These are phyloP conservation scores for Trapa incisa DNA, from an alignment of 345 rosid species.

Conservation along the genomic window DNA sequence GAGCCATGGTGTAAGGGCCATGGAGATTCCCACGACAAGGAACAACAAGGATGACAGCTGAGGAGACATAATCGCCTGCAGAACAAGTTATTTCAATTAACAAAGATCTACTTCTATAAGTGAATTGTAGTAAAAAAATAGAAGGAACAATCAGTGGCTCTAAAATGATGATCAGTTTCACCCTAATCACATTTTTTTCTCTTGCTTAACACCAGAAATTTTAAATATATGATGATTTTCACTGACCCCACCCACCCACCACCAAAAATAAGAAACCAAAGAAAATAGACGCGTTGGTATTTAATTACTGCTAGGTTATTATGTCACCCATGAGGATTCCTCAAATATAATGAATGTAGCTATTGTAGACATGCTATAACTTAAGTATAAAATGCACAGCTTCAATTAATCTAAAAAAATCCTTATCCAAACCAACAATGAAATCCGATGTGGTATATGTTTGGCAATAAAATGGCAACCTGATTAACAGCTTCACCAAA, in stretches of 20 bases:
- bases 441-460: not conserved
- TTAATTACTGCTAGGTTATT: no score
- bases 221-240: no score
- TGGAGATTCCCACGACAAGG: slow-evolving; percentile 93
- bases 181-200: not conserved
- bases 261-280: not conserved
- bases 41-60: slow-evolving; percentile 84
- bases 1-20: slow-evolving; percentile 96
- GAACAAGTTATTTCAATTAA: not conserved
- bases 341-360: not conserved
- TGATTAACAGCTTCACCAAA: slow-evolving; percentile 98
- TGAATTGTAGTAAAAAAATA: not conserved
- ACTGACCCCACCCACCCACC: no score
- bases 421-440: not conserved
- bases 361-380: not conserved
- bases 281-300: not conserved
- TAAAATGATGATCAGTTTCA: not conserved
- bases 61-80: slow-evolving; percentile 93
- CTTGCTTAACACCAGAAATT: no score
- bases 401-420: not conserved
- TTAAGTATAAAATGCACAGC: not conserved
- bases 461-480: slow-evolving; percentile 28
- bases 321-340: not conserved
- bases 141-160: not conserved
- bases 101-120: not conserved